A percentile compares a stretch with the other conserved stretches of the same genome.
Conservation (phyloP, 1,139 yeast species). For the Pichia sp. region DNA sequence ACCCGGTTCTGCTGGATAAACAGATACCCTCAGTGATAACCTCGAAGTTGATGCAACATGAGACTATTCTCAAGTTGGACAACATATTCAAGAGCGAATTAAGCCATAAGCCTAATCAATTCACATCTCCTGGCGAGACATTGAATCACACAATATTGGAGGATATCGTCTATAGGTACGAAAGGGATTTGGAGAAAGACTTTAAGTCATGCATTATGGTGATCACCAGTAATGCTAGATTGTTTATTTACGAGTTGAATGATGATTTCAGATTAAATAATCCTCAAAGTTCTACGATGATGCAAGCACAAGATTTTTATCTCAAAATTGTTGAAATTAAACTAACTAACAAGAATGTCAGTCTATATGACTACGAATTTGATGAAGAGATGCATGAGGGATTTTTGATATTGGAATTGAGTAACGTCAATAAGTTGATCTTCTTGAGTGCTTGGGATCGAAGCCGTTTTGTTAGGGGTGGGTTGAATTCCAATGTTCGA, state of each 20-base stretch:
- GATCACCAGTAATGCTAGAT: slow-evolving; percentile 33
- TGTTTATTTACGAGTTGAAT: slow-evolving; percentile 28
- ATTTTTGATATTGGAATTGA: slow-evolving; percentile 56
- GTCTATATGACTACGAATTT: slow-evolving; percentile 75
- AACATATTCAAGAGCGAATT: slow-evolving; percentile 33
- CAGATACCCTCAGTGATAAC: slow-evolving; percentile 25
- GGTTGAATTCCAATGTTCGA: slow-evolving; percentile 30
- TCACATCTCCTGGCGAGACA: slow-evolving; percentile 20
- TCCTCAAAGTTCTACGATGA: slow-evolving; percentile 25
- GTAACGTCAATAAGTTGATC: slow-evolving; percentile 51
- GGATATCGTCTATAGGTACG: slow-evolving; percentile 36
- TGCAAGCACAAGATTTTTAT: slow-evolving; percentile 26
- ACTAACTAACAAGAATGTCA: slow-evolving; percentile 52
- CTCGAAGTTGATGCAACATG: slow-evolving; percentile 25
- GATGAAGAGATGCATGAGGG: slow-evolving; percentile 49
- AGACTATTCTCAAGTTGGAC: slow-evolving; percentile 33
- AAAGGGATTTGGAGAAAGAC: slow-evolving; percentile 30
- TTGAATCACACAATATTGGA: slow-evolving; percentile 32
- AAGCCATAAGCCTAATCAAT: slow-evolving; percentile 23
- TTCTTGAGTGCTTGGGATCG: slow-evolving; percentile 37
- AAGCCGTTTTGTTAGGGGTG: slow-evolving; percentile 30
- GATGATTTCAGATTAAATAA: slow-evolving; percentile 23
- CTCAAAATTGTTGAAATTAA: slow-evolving; percentile 45
- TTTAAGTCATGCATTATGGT: slow-evolving; percentile 30
- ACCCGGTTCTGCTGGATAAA: slow-evolving; percentile 26